Percentiles rank a stretch among this genome's conserved stretches.
Conservation (phyloP, 2,329 filamentous ascomycete genomes). For the Fusarium camptoceras region DNA sequence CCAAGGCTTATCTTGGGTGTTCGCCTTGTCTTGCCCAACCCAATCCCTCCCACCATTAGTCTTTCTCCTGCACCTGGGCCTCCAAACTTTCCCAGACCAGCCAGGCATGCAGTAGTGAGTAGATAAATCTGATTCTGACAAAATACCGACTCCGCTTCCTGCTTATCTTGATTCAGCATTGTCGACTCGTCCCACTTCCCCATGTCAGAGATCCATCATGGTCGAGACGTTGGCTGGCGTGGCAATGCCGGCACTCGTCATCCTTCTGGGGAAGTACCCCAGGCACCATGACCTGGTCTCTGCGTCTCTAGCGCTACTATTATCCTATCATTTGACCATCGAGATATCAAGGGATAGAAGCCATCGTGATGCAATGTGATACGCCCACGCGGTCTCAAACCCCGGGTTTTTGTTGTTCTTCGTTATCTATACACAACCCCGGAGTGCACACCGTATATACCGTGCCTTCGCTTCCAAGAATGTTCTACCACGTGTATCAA, state of each 20-base stretch:
- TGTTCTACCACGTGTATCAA: background rate
- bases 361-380: constrained; percentile 21
- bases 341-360: constrained; percentile 14
- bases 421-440: constrained; percentile 28
- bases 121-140: constrained; percentile 3
- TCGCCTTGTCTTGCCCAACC: constrained; percentile 13
- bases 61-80: background rate
- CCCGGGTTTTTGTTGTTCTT: background rate
- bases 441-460: constrained; percentile 15
- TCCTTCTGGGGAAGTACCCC: constrained; percentile 23
- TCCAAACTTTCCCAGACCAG: background rate
- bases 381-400: constrained; percentile 7
- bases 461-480: constrained; percentile 2
- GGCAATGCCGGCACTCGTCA: constrained; percentile 35
- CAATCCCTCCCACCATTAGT: constrained; percentile 30
- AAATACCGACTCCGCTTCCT: constrained; percentile 13
- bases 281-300: constrained; percentile 31
- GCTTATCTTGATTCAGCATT: constrained; percentile 23
- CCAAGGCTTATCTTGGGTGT: constrained; percentile 20
- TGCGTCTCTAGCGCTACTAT: constrained; percentile 21
- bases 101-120: constrained; percentile 4
- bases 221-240: constrained; percentile 27
- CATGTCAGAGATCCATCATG: constrained; percentile 22
- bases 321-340: constrained; percentile 39
- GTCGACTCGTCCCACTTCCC: constrained; percentile 23